Evolutionary conservation across 495 filamentous ascomycete species (phyloP), one percentile per base, ranked within the genome.

Genomic region (Xylaria nigripes): DNA sequence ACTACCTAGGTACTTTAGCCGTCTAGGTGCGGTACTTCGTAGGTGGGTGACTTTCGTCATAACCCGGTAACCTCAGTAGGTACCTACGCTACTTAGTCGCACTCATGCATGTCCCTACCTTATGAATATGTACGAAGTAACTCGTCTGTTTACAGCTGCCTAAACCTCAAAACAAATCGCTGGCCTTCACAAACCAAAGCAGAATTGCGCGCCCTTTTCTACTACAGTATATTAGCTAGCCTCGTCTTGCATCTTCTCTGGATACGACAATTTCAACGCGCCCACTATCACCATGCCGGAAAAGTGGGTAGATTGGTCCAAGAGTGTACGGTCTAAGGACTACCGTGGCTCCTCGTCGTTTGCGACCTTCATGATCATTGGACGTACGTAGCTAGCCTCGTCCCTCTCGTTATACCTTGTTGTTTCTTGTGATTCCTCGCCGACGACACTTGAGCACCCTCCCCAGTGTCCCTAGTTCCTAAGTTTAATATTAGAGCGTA

Each of bases 351-450:
- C 76, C 8, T 57, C 65, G 48, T 79, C 76, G 16, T 97, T 97
- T 62, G 90, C 89, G 69, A 97, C 92, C 44, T 95, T 95, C 70
- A 81, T 97, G 57, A 95, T 97, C 68, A 85, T 97, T 59, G 91
- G 90, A 65, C 91, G 92, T 96, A 76, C 61, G 85, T 78, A 43
- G 45, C 50, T 51, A 45, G 1, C 16, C 4, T 8, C 23, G 2
- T 27, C 29, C 45, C 27, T 36, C n/a, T 32, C 29, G n/a, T 19
- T 45, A 15, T 43, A 6, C 40, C 29, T 38, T 41, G 6, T 23
- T 24, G 38, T 36, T 5, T 29, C 25, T 38, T 8, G 30, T 23
- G 13, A 43, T 40, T 44, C 38, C 25, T 46, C 40, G 47, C 27
- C 30, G 57, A 41, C 41, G 12, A 44, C 40, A 6, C 36, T 42